These are phyloP conservation scores for Xylaria arbuscula DNA, from an alignment of 2,329 filamentous ascomycete species.

Conservation along the genomic window DNA sequence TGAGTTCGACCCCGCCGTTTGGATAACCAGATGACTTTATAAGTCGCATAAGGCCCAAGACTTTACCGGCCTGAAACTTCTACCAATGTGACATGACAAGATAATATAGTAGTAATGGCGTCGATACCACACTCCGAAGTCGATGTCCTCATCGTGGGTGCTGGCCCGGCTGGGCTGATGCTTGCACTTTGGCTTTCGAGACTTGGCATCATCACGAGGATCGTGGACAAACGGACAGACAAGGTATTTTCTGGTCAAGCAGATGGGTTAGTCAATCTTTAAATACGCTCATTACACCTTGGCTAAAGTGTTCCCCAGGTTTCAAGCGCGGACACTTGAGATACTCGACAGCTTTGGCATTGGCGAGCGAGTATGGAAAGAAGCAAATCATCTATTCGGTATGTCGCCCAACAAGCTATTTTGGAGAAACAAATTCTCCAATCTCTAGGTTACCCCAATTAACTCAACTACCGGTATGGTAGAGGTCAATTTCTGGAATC, in stretches of 20 bases:
- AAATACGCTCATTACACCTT: neutral
- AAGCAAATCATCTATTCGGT: constrained; percentile 75
- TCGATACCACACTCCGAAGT: constrained; percentile 28
- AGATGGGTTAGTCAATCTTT: constrained; percentile 51
- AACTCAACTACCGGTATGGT: constrained; percentile 11
- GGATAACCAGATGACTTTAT: constrained; percentile 5
- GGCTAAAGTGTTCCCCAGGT: constrained; percentile 36
- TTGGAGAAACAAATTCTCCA: constrained; percentile 15
- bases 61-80: neutral
- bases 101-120: neutral
- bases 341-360: constrained; percentile 80
- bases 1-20: neutral
- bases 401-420: constrained; percentile 37
- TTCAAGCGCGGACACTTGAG: constrained; percentile 75
- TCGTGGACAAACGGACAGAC: constrained; percentile 58
- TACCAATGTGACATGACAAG: constrained; percentile 8
- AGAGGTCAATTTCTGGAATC: constrained; percentile 65
- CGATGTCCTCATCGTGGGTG: constrained; percentile 55
- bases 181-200: constrained; percentile 57
- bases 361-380: constrained; percentile 71
- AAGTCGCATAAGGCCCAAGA: neutral
- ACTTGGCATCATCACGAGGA: constrained; percentile 55
- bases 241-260: constrained; percentile 58
- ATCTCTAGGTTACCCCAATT: constrained; percentile 1
- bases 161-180: constrained; percentile 58